Base-by-base conservation (phyloP, 2,329 filamentous ascomycete genomes). In the Sporothrix brasiliensis region DNA sequence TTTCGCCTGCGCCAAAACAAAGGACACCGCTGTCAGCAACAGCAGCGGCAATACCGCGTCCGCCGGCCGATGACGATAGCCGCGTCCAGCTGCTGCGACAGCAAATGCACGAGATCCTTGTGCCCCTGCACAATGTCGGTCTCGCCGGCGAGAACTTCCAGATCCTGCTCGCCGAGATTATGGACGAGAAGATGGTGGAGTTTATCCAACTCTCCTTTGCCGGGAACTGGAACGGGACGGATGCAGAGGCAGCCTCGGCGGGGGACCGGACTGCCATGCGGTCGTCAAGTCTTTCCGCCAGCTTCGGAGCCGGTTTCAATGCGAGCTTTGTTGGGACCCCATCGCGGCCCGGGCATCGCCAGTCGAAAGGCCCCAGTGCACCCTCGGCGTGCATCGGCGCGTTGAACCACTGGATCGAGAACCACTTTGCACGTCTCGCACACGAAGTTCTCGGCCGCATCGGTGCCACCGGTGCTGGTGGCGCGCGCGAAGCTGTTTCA, bases 111-210 rank as follows among this genome's bases (percentile, higher is more conserved):
- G 77, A 82, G 53, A 79, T 92, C 21, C 80, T 91, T 1, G 83
- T 86, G 65, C 85, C 87, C 10, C 80, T 93, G 19, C 81, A 85
- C 74, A 83, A 86, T 61, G 87, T 92, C 27, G 91, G 91, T 0
- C 80, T 93, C 21, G 88, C 88, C 1, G 90, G 89, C 34, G 88
- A 91, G 75, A 83, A 82, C 65, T 91, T 91, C 67, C 89, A 93
- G 76, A 85, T 90, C 41, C 82, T 91, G 49, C 90, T 93, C 75
- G 91, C 90, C 19, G 88, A 91, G 77, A 84, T 91, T 34, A 89
- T 93, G 83, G 85, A 92, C 76, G 80, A 81, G 49, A 83, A 89
- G 71, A 88, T 93, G 83, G 84, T 84, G 56, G 81, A 85, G 14
- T 91, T 89, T 74, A 86, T 93, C 53, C 81, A 81, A 52, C 82